phyloP scores from a whole-genome alignment of 441 rosid genomes.

The Erodium trifolium region DNA sequence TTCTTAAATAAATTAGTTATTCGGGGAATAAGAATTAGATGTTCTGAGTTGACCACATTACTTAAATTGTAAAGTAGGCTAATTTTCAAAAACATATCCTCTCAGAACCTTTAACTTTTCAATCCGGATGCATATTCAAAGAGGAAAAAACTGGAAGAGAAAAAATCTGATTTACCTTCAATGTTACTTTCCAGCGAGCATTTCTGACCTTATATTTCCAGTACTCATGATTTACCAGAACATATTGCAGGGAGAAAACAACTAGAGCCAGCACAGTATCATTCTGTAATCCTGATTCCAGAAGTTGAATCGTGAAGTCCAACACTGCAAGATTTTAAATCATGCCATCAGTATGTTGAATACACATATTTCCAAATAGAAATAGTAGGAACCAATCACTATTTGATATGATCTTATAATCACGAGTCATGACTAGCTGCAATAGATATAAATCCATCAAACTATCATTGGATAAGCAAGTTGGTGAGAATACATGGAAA shows the following conservation, averaged over 20 bases:
- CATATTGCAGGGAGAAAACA: constrained; percentile 69
- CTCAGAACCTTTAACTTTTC: too few species aligned
- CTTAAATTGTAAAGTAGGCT: too few species aligned
- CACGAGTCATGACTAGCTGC: not conserved
- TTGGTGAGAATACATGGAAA: not conserved
- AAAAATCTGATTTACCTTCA: constrained; percentile 40
- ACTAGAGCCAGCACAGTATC: constrained; percentile 56
- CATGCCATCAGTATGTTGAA: constrained; percentile 19
- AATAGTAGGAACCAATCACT: constrained; percentile 7
- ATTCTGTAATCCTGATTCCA: constrained; percentile 64
- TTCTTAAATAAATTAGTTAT: too few species aligned
- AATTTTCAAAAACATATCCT: too few species aligned
- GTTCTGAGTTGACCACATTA: too few species aligned
- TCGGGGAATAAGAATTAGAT: too few species aligned
- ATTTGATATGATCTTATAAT: not conserved
- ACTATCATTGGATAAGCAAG: not conserved
- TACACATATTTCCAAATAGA: constrained; percentile 11
- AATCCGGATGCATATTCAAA: too few species aligned
- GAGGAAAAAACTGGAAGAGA: too few species aligned
- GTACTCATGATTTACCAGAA: constrained; percentile 76
- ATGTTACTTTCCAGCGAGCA: constrained; percentile 75
- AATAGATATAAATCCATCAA: not conserved
- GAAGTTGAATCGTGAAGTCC: constrained; percentile 68
- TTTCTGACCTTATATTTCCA: constrained; percentile 73
- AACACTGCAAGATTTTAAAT: constrained; percentile 55